Evolutionary conservation across 2,329 filamentous ascomycete genomes (phyloP).

Genomic region (Fusarium transvaalense): DNA sequence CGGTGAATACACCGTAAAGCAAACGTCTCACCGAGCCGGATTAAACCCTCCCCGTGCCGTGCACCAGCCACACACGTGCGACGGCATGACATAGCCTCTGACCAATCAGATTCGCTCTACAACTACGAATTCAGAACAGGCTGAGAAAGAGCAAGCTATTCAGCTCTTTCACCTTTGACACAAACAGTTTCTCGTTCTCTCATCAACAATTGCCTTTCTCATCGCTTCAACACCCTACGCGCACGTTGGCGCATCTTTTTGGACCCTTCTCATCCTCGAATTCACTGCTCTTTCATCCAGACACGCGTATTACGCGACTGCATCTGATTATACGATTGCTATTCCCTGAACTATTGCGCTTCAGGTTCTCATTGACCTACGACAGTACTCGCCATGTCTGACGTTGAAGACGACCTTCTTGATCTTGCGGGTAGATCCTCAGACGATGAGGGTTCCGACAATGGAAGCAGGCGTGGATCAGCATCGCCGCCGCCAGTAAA

Average conservation of each 20-base stretch:
- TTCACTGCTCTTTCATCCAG: neutral
- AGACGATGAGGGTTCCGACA: slow-evolving; percentile 68
- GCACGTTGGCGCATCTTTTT: slow-evolving; percentile 14
- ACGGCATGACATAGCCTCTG: slow-evolving; percentile 42
- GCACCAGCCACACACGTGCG: slow-evolving; percentile 44
- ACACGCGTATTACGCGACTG: slow-evolving; percentile 35
- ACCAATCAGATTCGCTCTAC: slow-evolving; percentile 42
- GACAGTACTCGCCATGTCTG: slow-evolving; percentile 73
- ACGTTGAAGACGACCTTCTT: slow-evolving; percentile 93
- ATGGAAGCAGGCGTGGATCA: slow-evolving; percentile 67
- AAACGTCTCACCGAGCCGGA: slow-evolving; percentile 38
- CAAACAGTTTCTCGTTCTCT: slow-evolving; percentile 17
- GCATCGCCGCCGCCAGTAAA: slow-evolving; percentile 62
- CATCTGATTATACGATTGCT: slow-evolving; percentile 1
- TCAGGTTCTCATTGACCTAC: slow-evolving; percentile 11
- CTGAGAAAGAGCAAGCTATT: slow-evolving; percentile 33
- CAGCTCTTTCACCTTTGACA: slow-evolving; percentile 31
- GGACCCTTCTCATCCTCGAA: slow-evolving; percentile 10
- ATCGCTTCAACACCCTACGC: slow-evolving; percentile 20
- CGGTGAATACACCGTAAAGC: slow-evolving; percentile 33
- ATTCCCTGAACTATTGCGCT: slow-evolving; percentile 28
- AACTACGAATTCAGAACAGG: slow-evolving; percentile 46
- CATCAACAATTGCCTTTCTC: slow-evolving; percentile 31
- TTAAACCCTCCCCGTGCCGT: slow-evolving; percentile 44
- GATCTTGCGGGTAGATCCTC: slow-evolving; percentile 87